phyloP scores from a whole-genome alignment of 2,329 filamentous ascomycete species.

The Penicillium griseofulvum region DNA sequence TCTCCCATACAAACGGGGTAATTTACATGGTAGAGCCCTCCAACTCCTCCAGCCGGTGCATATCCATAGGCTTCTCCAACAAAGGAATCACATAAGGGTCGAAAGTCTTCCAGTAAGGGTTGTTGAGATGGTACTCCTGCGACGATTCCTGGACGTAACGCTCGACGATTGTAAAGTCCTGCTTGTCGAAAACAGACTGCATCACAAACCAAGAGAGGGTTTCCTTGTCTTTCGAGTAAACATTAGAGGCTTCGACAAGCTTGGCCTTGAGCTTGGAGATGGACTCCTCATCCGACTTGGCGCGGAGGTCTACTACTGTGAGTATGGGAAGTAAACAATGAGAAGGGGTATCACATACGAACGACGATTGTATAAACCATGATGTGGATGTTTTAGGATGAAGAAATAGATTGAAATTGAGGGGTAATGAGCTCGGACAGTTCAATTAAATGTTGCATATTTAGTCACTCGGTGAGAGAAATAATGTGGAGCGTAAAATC shows the following conservation, averaged over 20 bases:
- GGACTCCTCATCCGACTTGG: conserved; percentile 62
- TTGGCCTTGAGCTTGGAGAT: conserved; percentile 69
- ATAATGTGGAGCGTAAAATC: conserved; percentile 15
- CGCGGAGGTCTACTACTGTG: conserved; percentile 52
- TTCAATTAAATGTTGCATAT: neutral
- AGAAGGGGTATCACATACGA: conserved; percentile 17
- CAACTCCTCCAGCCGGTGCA: conserved; percentile 67
- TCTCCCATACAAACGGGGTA: neutral
- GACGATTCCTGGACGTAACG: conserved; percentile 63
- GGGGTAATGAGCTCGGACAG: conserved; percentile 6
- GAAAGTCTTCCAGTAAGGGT: conserved; percentile 74
- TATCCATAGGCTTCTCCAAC: conserved; percentile 66
- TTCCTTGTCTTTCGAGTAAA: conserved; percentile 71
- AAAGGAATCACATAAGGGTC: conserved; percentile 70
- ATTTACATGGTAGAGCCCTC: conserved; percentile 30
- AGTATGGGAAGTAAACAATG: neutral
- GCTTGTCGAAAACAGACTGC: conserved; percentile 67
- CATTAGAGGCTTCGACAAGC: conserved; percentile 69
- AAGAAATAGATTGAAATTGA: conserved; percentile 3
- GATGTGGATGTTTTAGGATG: conserved; percentile 11
- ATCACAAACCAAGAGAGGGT: conserved; percentile 72
- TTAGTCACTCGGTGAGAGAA: conserved; percentile 15
- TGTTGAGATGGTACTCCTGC: conserved; percentile 64
- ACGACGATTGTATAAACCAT: conserved; percentile 35
- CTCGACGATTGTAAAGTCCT: conserved; percentile 74